Base-by-base conservation (phyloP, 2,329 filamentous ascomycete genomes). In the Calycina herbarum region DNA sequence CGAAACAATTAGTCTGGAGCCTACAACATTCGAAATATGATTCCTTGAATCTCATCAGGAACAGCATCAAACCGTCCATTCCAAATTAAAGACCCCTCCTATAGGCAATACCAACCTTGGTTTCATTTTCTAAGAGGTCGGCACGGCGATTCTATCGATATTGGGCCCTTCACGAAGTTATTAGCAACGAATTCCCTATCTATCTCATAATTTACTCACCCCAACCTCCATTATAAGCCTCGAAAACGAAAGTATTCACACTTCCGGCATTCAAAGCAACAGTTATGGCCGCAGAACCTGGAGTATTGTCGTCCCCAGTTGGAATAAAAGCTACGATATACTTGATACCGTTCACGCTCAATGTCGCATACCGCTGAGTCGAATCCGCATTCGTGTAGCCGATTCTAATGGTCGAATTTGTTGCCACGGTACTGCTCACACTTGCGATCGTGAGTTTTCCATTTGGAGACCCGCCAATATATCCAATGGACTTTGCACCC, bases 311-410 rank as follows among this genome's bases (percentile, higher is more conserved):
- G 48, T 79, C 78, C 0, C 74, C 76, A 0, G 81, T 80, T 0
- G 84, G 83, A 61, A 88, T 67, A 66, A 89, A 89, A 0, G 86
- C 85, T 2, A 87, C 68, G 17, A 77, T 78, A 71, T 84, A 78
- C 8, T 70, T 71, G 0, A 78, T 79, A 0, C 83, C 85, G 67
- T 89, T 89, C 2, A 89, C 85, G 1, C 76, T 77, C 0, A 89
- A 82, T 48, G 80, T 79, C 0, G 84, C 85, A 72, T 81, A 83
- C 31, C 87, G 75, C 68, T 86, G 80, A 0, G 73, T 73, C 0
- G 70, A 80, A 68, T 89, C 85, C 0, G 84, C 84, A 65, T 89
- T 89, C 15, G 80, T 72, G 71, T 85, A 84, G 69, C 83, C 81
- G 62, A 89, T 80, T 0, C 82, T 76, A 10, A 89, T 76, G 0